Evolutionary conservation across 108 stramenopile species (phyloP).

Genomic region (Mediolabrus comicus): DNA sequence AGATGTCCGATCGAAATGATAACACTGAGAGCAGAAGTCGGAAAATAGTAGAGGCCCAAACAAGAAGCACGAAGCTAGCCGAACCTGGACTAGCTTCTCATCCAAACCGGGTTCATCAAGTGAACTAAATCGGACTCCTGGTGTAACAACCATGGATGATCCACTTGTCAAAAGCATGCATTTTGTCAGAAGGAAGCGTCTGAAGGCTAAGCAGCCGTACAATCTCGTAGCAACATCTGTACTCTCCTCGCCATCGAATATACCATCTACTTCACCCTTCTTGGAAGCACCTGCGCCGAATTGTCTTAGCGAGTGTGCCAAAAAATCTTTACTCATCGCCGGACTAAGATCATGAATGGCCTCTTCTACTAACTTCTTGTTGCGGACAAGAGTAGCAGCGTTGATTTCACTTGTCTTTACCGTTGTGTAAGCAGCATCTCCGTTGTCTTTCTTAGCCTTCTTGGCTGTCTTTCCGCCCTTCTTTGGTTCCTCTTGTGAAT

Average conservation of each 20-base stretch:
- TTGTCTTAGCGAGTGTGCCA: constrained; percentile 16
- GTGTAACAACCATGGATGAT: constrained; percentile 8
- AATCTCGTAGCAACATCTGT: constrained; percentile 12
- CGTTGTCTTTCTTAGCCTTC: constrained; percentile 8
- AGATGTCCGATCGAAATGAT: constrained; percentile 31
- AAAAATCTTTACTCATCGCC: constrained; percentile 20
- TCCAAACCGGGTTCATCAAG: constrained; percentile 1
- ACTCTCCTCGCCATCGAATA: neutral
- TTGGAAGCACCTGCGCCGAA: constrained; percentile 12
- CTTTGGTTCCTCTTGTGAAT: constrained; percentile 3
- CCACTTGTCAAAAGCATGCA: constrained; percentile 20
- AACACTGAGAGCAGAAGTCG: constrained; percentile 40
- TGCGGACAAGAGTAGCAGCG: constrained; percentile 9
- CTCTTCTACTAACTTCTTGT: constrained; percentile 26
- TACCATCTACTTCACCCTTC: constrained; percentile 3
- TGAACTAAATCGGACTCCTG: constrained; percentile 14
- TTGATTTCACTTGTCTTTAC: constrained; percentile 28
- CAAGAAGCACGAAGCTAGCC: constrained; percentile 22
- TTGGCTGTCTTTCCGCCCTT: neutral
- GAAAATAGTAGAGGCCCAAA: constrained; percentile 35
- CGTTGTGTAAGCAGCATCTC: neutral
- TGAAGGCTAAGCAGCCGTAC: constrained; percentile 17
- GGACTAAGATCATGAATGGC: constrained; percentile 11
- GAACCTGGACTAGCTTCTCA: constrained; percentile 1
- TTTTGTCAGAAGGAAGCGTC: constrained; percentile 37